Evolutionary conservation across 1,139 yeast species (phyloP).

Genomic region (Blastobotrys capitulatus): DNA sequence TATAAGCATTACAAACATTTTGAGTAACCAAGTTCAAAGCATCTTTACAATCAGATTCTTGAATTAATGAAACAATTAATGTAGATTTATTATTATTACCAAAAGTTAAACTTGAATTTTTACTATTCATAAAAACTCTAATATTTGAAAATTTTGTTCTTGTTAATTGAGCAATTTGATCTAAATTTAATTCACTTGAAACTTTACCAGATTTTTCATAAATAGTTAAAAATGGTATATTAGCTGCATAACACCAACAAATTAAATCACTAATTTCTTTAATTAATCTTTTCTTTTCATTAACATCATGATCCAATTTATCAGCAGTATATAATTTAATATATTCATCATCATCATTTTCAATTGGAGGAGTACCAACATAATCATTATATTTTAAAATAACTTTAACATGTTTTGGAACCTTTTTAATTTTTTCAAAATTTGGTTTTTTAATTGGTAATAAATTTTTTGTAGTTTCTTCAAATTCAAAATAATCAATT

Average conservation of each 20-base stretch:
- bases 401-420: slow-evolving; percentile 21
- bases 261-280: slow-evolving; percentile 22
- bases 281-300: slow-evolving; percentile 18
- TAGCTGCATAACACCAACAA: slow-evolving; percentile 17
- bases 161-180: not conserved
- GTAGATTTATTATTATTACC: not conserved
- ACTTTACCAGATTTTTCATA: slow-evolving; percentile 19
- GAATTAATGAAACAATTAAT: slow-evolving; percentile 13
- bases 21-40: slow-evolving; percentile 5
- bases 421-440: not conserved
- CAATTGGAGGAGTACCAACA: slow-evolving; percentile 16
- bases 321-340: not conserved
- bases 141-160: not conserved
- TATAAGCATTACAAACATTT: slow-evolving; percentile 1
- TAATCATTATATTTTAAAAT: slow-evolving; percentile 17
- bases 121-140: not conserved
- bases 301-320: slow-evolving; percentile 11
- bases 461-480: not conserved
- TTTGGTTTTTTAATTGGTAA: not conserved
- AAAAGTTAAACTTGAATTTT: not conserved
- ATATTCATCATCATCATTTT: slow-evolving; percentile 12
- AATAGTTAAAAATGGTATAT: slow-evolving; percentile 19
- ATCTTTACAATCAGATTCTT: slow-evolving; percentile 3
- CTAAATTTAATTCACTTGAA: not conserved
- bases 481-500: slow-evolving; percentile 7